Evolutionary conservation across 169 alveolate genomes (phyloP).

Genomic region (Plasmodium cynomolgi): DNA sequence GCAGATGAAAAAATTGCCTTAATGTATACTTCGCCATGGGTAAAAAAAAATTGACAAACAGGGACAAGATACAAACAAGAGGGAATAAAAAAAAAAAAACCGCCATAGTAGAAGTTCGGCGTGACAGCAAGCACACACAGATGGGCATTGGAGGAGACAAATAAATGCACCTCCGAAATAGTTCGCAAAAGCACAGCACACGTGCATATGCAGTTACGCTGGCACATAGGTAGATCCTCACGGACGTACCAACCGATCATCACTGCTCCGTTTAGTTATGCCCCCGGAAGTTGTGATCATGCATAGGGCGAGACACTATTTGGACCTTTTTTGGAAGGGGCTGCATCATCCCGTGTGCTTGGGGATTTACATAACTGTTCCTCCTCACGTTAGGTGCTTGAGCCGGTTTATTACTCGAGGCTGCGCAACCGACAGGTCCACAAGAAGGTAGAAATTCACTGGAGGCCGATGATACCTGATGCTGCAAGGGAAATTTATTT

Average conservation of each 20-base stretch:
- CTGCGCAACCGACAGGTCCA: slow-evolving; percentile 25
- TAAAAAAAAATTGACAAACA: not conserved
- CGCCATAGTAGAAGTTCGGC: not conserved
- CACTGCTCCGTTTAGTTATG: not conserved
- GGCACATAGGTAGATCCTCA: not conserved
- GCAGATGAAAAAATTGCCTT: not conserved
- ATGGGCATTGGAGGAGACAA: not conserved
- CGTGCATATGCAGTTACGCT: not conserved
- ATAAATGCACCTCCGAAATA: not conserved
- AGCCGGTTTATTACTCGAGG: slow-evolving; percentile 3
- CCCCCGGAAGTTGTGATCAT: slow-evolving; percentile 1
- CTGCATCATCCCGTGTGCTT: not conserved
- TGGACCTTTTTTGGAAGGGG: slow-evolving; percentile 46
- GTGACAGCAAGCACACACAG: not conserved
- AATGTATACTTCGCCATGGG: not conserved
- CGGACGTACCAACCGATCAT: not conserved
- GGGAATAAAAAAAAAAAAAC: not conserved
- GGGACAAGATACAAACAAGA: not conserved
- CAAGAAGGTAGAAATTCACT: slow-evolving; percentile 32
- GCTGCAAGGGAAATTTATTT: slow-evolving; percentile 22
- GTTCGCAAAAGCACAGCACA: not conserved
- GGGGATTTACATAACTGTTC: slow-evolving; percentile 18
- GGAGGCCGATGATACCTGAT: slow-evolving; percentile 3
- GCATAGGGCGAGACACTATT: slow-evolving; percentile 40
- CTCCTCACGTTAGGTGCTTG: slow-evolving; percentile 3